Conservation (phyloP, 306 rosid genomes). For the Styphnolobium japonicum region DNA sequence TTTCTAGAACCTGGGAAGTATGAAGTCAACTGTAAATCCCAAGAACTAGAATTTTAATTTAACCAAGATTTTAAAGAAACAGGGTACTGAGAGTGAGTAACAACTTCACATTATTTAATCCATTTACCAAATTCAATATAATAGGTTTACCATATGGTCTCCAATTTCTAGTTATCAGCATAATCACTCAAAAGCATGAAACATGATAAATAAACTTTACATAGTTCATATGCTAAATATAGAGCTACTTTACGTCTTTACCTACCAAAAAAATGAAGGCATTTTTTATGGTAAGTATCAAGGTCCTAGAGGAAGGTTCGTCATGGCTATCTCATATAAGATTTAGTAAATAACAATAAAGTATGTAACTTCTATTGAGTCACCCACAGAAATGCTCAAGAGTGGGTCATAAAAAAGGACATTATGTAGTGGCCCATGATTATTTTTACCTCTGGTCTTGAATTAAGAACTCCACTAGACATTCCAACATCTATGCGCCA, state of each 20-base stretch:
- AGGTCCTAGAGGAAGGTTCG: background rate
- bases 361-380: background rate
- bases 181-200: background rate
- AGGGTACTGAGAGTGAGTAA: background rate
- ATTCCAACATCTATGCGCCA: conserved; percentile 99
- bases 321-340: background rate
- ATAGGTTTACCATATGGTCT: background rate
- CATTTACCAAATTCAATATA: background rate
- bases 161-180: background rate
- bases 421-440: background rate
- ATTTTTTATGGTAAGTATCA: background rate
- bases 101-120: background rate
- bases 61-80: conserved; percentile 1
- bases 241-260: background rate
- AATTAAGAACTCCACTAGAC: conserved; percentile 95
- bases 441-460: conserved; percentile 84
- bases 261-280: background rate
- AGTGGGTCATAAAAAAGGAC: background rate
- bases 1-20: conserved; percentile 73
- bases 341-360: background rate
- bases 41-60: background rate
- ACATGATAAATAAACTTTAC: background rate
- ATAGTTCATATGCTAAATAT: background rate
- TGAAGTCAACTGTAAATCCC: conserved; percentile 19
- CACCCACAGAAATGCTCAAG: background rate